phyloP scores from a whole-genome alignment of 495 filamentous ascomycete genomes.

The Oidiodendron maius region DNA sequence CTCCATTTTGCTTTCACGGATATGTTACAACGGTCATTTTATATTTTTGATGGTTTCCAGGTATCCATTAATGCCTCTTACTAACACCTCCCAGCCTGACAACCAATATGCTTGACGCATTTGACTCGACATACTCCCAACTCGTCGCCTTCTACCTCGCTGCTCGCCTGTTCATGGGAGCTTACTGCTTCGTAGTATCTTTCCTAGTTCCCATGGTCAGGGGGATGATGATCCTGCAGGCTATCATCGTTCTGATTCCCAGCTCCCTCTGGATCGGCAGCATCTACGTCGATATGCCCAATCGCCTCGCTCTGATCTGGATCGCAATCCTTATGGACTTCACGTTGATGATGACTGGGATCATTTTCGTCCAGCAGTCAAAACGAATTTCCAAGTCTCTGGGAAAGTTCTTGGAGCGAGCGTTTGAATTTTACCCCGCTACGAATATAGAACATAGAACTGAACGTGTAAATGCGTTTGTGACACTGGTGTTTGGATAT shows the following conservation, averaged over 20 bases:
- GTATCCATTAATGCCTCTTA: background rate
- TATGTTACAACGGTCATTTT: background rate
- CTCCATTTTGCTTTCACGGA: background rate
- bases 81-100: slow-evolving; percentile 33
- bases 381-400: slow-evolving; percentile 15
- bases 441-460: slow-evolving; percentile 56
- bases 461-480: slow-evolving; percentile 54
- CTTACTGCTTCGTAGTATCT: slow-evolving; percentile 34
- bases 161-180: slow-evolving; percentile 41
- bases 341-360: slow-evolving; percentile 25
- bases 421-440: slow-evolving; percentile 52
- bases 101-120: slow-evolving; percentile 49
- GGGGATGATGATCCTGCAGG: slow-evolving; percentile 42
- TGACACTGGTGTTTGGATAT: slow-evolving; percentile 55
- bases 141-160: slow-evolving; percentile 51
- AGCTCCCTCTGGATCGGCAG: slow-evolving; percentile 46
- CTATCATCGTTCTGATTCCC: slow-evolving; percentile 30
- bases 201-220: slow-evolving; percentile 47
- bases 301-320: slow-evolving; percentile 41
- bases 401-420: slow-evolving; percentile 24
- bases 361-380: slow-evolving; percentile 25
- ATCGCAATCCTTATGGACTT: slow-evolving; percentile 43
- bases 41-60: background rate
- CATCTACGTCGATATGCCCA: slow-evolving; percentile 40
- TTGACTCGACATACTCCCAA: slow-evolving; percentile 41